Percentiles rank a stretch among this genome's conserved stretches.
phyloP scores from a whole-genome alignment of 495 filamentous ascomycete species.

The Delitschia confertaspora region DNA sequence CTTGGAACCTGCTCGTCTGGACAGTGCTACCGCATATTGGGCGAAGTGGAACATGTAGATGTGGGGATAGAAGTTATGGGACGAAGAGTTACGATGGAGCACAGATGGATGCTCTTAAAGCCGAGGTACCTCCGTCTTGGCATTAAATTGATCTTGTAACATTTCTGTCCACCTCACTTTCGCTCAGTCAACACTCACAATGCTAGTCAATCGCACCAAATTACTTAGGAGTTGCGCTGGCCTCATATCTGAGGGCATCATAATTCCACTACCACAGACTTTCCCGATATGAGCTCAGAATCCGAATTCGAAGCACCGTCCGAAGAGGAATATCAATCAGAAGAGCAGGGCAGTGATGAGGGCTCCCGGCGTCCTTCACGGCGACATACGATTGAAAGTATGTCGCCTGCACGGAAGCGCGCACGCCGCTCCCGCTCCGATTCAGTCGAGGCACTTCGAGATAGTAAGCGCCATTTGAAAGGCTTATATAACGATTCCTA shows the following conservation, averaged over 20 bases:
- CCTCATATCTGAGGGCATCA: no score
- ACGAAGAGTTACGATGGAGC: slow-evolving; percentile 1
- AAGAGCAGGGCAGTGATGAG: no score
- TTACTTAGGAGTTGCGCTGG: no score
- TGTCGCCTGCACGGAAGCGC: no score
- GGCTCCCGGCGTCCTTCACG: no score
- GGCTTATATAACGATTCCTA: slow-evolving; percentile 23
- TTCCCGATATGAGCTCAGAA: no score
- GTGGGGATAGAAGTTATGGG: background rate
- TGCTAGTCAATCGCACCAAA: background rate
- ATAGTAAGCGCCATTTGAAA: slow-evolving; percentile 6
- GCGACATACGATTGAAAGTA: no score
- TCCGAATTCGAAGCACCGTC: no score
- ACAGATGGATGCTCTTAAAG: background rate
- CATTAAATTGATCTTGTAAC: background rate
- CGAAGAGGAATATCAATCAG: no score
- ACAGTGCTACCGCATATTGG: slow-evolving; percentile 19
- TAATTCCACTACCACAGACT: no score
- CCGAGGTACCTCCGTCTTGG: slow-evolving; percentile 19
- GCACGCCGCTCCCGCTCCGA: slow-evolving; percentile 1
- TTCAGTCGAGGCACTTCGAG: background rate
- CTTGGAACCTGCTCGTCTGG: background rate
- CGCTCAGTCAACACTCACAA: no score
- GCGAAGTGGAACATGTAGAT: slow-evolving; percentile 21
- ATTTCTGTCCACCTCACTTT: no score